Conservation (phyloP, 352 stramenopile genomes). For the Blastocystis sp. region DNA sequence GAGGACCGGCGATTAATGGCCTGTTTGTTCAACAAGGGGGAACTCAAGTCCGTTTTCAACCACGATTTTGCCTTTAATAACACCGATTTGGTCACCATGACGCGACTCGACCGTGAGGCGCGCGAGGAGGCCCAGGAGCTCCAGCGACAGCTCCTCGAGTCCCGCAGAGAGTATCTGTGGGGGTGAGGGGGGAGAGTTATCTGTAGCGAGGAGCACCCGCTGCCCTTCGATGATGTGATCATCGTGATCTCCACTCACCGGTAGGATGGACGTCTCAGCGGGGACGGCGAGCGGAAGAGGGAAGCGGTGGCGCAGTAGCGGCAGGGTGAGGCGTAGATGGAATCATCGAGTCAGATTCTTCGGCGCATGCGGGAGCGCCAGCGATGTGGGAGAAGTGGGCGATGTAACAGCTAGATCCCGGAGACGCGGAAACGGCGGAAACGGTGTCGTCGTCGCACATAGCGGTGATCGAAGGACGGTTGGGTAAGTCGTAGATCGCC, state of each 20-base stretch:
- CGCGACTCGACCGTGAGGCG: constrained; percentile 23
- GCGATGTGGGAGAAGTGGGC: not conserved
- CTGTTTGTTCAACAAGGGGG: constrained; percentile 75
- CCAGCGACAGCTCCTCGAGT: constrained; percentile 2
- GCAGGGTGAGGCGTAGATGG: not conserved
- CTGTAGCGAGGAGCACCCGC: constrained; percentile 33
- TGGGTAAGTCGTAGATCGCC: not conserved
- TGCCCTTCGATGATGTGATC: not conserved
- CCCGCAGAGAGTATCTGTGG: not conserved
- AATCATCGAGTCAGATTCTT: constrained; percentile 10
- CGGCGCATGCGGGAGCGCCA: constrained; percentile 19
- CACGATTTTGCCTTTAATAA: constrained; percentile 67
- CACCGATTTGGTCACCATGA: constrained; percentile 36
- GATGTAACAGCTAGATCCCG: not conserved
- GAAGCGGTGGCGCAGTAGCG: not conserved
- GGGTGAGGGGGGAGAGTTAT: not conserved
- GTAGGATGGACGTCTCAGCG: not conserved
- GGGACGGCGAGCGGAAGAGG: not conserved
- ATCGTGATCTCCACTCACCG: too few relatives aligned
- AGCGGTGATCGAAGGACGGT: not conserved
- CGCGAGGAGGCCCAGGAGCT: constrained; percentile 19
- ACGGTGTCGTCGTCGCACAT: not conserved
- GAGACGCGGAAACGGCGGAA: not conserved
- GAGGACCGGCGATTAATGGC: constrained; percentile 72
- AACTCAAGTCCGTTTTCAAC: constrained; percentile 84